Percentiles rank a stretch among this genome's conserved stretches.
These are phyloP conservation scores for Alternaria novae-zelandiae DNA, from an alignment of 2,329 filamentous ascomycete genomes.

Conservation along the genomic window DNA sequence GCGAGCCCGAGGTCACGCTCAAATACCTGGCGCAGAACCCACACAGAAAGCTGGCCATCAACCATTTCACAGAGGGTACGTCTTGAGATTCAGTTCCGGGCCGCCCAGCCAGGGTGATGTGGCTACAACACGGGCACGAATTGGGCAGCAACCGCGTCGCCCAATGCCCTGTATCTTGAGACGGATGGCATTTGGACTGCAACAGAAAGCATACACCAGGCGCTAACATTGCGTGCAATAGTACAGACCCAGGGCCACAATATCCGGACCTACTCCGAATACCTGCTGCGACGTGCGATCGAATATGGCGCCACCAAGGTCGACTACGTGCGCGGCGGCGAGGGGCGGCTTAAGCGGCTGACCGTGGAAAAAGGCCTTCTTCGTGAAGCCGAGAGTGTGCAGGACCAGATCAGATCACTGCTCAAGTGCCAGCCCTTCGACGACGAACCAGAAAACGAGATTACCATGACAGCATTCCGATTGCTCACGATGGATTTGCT, in stretches of 20 bases:
- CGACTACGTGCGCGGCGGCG: slow-evolving; percentile 86
- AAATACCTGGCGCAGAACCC: slow-evolving; percentile 83
- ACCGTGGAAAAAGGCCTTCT: slow-evolving; percentile 90
- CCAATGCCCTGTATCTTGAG: not conserved
- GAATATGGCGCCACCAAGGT: slow-evolving; percentile 84
- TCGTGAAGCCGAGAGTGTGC: slow-evolving; percentile 88
- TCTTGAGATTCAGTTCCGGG: slow-evolving; percentile 8
- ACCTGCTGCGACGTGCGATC: slow-evolving; percentile 80
- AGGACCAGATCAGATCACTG: slow-evolving; percentile 83
- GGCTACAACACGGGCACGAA: slow-evolving; percentile 1
- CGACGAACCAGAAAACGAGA: slow-evolving; percentile 92
- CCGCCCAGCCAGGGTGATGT: not conserved
- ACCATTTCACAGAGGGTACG: slow-evolving; percentile 89
- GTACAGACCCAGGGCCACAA: slow-evolving; percentile 95
- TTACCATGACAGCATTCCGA: slow-evolving; percentile 91
- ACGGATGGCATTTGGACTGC: not conserved
- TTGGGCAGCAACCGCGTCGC: not conserved
- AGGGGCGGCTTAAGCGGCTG: slow-evolving; percentile 82
- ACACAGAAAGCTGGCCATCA: slow-evolving; percentile 78
- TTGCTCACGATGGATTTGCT: slow-evolving; percentile 89
- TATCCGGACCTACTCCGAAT: slow-evolving; percentile 88
- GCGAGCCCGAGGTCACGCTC: slow-evolving; percentile 85
- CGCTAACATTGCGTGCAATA: slow-evolving; percentile 61
- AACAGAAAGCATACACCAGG: not conserved
- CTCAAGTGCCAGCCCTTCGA: slow-evolving; percentile 92